Evolutionary conservation across 768 basidiomycete species (phyloP).

Genomic region (Crucibulum laeve): DNA sequence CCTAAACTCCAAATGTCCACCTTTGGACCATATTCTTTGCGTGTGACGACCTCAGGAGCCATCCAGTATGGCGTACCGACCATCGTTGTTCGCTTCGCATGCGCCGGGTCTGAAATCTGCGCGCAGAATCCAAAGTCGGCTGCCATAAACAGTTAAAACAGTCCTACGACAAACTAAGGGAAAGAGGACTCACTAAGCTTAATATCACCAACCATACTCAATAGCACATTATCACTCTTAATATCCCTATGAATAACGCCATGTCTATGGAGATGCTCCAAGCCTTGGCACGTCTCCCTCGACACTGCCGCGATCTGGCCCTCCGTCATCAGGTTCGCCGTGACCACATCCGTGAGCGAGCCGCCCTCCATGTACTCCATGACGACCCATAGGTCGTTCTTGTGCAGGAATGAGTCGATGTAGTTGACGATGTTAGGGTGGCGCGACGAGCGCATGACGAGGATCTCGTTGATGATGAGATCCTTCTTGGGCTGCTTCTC

Average conservation of each 20-base stretch:
- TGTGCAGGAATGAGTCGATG: slow-evolving; percentile 96
- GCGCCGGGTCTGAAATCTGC: slow-evolving; percentile 86
- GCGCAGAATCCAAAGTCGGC: slow-evolving; percentile 99
- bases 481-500: slow-evolving; percentile 99
- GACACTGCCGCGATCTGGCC: slow-evolving; percentile 98
- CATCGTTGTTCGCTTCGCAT: slow-evolving; percentile 95
- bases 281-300: slow-evolving; percentile 86
- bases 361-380: slow-evolving; percentile 99
- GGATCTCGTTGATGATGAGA: slow-evolving; percentile 98
- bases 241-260: slow-evolving; percentile 99
- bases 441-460: slow-evolving; percentile 94
- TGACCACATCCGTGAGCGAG: slow-evolving; percentile 91
- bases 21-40: slow-evolving; percentile 96
- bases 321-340: slow-evolving; percentile 94
- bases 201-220: slow-evolving; percentile 93
- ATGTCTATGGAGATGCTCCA: slow-evolving; percentile 92
- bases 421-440: slow-evolving; percentile 99
- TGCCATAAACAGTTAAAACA: slow-evolving; percentile 23
- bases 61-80: slow-evolving; percentile 99
- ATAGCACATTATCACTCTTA: slow-evolving; percentile 95
- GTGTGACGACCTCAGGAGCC: slow-evolving; percentile 97
- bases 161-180: slow-evolving; percentile 3
- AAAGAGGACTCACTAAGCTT: slow-evolving; percentile 78
- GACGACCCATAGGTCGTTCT: slow-evolving; percentile 98
- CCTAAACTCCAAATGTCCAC: slow-evolving; percentile 98